Conservation (phyloP, 1,139 yeast species). For the Geotrichum carabidarum region DNA sequence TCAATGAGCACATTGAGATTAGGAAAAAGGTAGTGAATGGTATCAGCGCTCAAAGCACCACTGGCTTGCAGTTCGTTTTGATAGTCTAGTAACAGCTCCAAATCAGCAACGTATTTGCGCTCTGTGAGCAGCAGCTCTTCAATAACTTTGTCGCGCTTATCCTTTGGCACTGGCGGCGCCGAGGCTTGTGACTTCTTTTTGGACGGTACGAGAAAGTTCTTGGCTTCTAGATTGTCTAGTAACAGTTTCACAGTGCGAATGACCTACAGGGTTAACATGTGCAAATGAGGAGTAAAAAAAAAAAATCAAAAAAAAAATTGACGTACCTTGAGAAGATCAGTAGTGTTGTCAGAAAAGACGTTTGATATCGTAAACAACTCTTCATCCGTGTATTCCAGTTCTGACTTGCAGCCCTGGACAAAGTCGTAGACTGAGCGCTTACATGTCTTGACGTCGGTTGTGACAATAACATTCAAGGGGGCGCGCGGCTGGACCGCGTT, state of each 20-base stretch:
- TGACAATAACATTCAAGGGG: constrained; percentile 40
- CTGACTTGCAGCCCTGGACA: constrained; percentile 75
- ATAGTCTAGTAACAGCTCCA: constrained; percentile 66
- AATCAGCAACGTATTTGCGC: constrained; percentile 84
- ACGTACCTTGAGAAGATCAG: constrained; percentile 56
- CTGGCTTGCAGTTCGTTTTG: constrained; percentile 60
- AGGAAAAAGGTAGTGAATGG: constrained; percentile 79
- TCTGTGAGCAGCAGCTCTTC: constrained; percentile 84
- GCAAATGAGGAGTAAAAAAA: not conserved
- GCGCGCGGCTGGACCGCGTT: constrained; percentile 46
- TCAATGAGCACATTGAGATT: constrained; percentile 78
- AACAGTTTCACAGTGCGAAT: constrained; percentile 64
- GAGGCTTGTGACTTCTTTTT: constrained; percentile 8
- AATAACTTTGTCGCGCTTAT: constrained; percentile 62
- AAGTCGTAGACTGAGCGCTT: constrained; percentile 89
- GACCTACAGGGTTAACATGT: constrained; percentile 35
- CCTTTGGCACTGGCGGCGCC: constrained; percentile 21
- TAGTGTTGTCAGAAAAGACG: constrained; percentile 77
- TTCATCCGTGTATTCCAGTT: constrained; percentile 70
- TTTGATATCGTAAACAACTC: constrained; percentile 84
- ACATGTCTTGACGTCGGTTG: constrained; percentile 67
- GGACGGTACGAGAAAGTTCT: constrained; percentile 22
- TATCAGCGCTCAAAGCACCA: constrained; percentile 71
- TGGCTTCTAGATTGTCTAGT: constrained; percentile 40
- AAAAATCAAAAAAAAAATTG: not conserved